Percentiles rank a stretch among this genome's conserved stretches.
Conservation (phyloP, 495 filamentous ascomycete species). For the Neurospora terricola region DNA sequence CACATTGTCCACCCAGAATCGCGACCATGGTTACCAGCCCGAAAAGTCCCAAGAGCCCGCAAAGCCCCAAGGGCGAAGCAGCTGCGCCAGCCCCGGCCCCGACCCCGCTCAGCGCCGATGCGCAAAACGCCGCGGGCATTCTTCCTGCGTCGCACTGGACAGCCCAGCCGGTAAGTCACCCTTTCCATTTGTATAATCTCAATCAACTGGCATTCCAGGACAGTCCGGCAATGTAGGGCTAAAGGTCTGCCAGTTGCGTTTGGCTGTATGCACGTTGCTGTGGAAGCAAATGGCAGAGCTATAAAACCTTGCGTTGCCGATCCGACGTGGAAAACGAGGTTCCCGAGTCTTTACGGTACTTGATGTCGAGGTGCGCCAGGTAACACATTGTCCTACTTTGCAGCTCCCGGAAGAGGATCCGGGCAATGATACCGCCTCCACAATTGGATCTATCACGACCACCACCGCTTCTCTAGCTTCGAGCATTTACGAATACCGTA, state of each 20-base stretch:
- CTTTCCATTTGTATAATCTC: not conserved
- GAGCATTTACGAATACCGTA: constrained; percentile 23
- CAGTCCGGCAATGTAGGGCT: no score
- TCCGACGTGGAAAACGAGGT: no score
- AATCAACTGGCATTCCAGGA: no score
- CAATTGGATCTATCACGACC: not conserved
- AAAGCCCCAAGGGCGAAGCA: not conserved
- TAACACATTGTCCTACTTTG: not conserved
- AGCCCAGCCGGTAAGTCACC: not conserved
- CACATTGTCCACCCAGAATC: not conserved
- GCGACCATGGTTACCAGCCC: not conserved
- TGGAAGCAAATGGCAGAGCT: no score
- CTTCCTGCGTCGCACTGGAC: constrained; percentile 1
- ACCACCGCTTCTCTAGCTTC: constrained; percentile 25
- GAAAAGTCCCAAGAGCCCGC: not conserved
- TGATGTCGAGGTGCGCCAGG: not conserved
- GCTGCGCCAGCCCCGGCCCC: not conserved
- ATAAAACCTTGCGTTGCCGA: no score
- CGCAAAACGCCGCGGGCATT: not conserved
- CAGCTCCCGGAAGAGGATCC: not conserved
- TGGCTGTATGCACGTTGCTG: no score
- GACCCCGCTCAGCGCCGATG: not conserved
- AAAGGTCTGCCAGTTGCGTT: no score
- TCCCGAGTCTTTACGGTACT: not conserved
- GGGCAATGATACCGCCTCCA: not conserved